phyloP scores from a whole-genome alignment of 805 yeast species.

The Candida orba region DNA sequence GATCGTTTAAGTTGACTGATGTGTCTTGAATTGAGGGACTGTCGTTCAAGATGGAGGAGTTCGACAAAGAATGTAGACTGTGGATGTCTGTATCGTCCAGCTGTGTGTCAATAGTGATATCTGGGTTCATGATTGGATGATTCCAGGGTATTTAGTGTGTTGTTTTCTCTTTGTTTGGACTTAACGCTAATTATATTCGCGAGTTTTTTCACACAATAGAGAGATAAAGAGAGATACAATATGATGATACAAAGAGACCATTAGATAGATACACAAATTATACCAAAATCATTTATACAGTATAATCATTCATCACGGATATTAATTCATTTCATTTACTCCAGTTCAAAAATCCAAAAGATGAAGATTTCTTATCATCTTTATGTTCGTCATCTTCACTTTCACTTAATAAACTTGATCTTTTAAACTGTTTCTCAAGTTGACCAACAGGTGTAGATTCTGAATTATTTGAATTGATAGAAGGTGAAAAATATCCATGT shows the following conservation, averaged over 20 bases:
- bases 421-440: slow-evolving; percentile 15
- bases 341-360: too few species aligned
- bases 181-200: too few species aligned
- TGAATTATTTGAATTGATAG: neutral
- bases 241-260: too few species aligned
- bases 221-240: too few species aligned
- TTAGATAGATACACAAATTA: too few species aligned
- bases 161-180: neutral
- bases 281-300: too few species aligned
- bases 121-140: too few species aligned
- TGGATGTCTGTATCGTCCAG: slow-evolving; percentile 3
- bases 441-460: slow-evolving; percentile 7
- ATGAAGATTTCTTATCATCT: too few species aligned
- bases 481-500: slow-evolving; percentile 26
- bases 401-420: slow-evolving; percentile 9
- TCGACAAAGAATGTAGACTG: slow-evolving; percentile 6
- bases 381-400: neutral
- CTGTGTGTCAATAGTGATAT: too few species aligned
- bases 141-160: neutral
- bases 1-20: slow-evolving; percentile 24
- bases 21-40: neutral
- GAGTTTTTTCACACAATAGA: too few species aligned
- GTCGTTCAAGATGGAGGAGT: slow-evolving; percentile 7
- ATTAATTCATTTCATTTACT: too few species aligned
- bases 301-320: too few species aligned